Percentiles rank a stretch among this genome's conserved stretches.
Conservation (phyloP, 2,329 filamentous ascomycete genomes). For the Colletotrichum tabaci region DNA sequence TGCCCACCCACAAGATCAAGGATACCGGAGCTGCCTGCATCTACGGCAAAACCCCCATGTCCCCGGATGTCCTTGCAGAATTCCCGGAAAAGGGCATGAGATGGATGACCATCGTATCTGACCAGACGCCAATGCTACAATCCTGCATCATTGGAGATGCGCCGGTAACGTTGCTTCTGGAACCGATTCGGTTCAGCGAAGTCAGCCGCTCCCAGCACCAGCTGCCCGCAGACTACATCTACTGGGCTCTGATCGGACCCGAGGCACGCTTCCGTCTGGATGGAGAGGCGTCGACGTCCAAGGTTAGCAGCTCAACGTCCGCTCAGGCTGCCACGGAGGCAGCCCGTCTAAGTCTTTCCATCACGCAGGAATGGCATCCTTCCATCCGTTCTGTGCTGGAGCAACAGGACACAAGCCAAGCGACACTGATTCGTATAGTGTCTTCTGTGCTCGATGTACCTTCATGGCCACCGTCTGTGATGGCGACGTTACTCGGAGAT, state of each 20-base stretch:
- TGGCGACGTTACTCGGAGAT: constrained; percentile 72
- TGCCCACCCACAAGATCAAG: constrained; percentile 64
- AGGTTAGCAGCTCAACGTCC: neutral
- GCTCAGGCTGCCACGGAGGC: neutral
- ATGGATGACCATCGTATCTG: constrained; percentile 73
- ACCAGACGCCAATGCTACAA: constrained; percentile 75
- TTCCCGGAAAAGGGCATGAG: constrained; percentile 75
- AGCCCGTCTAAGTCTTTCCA: constrained; percentile 9
- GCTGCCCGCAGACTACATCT: constrained; percentile 19
- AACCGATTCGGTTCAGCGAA: constrained; percentile 58
- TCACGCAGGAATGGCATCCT: constrained; percentile 62
- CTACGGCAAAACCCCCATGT: constrained; percentile 74
- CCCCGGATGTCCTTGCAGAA: constrained; percentile 66
- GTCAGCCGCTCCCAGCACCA: neutral
- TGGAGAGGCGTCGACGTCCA: constrained; percentile 8
- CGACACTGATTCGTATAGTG: constrained; percentile 78
- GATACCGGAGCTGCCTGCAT: constrained; percentile 76
- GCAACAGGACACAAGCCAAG: constrained; percentile 68
- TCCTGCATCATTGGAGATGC: constrained; percentile 71
- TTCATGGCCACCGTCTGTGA: constrained; percentile 70
- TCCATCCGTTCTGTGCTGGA: constrained; percentile 71
- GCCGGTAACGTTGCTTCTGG: constrained; percentile 65
- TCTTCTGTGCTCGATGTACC: constrained; percentile 75
- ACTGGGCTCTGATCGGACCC: constrained; percentile 26
- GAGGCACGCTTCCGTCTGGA: constrained; percentile 20